Percentiles rank a stretch among this genome's conserved stretches.
phyloP scores from a whole-genome alignment of 2,329 filamentous ascomycete species.

The Fusarium sarcochroum region DNA sequence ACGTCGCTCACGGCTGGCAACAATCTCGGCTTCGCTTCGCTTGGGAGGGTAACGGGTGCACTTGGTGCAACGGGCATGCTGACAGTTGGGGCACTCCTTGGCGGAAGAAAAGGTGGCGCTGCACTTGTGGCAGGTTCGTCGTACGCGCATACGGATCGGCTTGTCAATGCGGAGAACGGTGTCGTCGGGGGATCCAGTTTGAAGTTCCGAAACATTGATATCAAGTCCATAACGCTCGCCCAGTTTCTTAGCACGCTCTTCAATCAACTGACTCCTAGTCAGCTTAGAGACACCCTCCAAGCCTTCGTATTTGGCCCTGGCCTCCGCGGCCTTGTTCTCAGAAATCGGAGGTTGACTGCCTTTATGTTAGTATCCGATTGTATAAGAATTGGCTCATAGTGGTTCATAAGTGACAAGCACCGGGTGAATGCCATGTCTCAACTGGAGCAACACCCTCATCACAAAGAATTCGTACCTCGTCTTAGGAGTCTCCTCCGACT shows the following conservation, averaged over 20 bases:
- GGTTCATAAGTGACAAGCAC: background rate
- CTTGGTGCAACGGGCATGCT: constrained; percentile 84
- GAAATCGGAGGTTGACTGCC: constrained; percentile 37
- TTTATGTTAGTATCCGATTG: constrained; percentile 17
- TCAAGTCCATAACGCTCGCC: constrained; percentile 69
- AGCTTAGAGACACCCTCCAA: constrained; percentile 57
- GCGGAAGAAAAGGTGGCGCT: constrained; percentile 79
- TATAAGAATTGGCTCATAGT: background rate
- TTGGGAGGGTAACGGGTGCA: constrained; percentile 82
- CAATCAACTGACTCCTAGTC: constrained; percentile 65
- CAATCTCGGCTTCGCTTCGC: constrained; percentile 69
- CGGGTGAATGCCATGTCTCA: background rate
- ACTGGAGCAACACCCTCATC: background rate
- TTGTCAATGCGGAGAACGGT: constrained; percentile 77
- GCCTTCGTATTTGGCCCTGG: constrained; percentile 48
- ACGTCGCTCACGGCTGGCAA: constrained; percentile 66
- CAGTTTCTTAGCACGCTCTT: constrained; percentile 69
- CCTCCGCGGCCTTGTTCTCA: constrained; percentile 43
- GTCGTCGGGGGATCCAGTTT: constrained; percentile 63
- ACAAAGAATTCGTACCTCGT: constrained; percentile 45
- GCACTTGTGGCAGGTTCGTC: constrained; percentile 86
- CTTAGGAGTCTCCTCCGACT: constrained; percentile 43
- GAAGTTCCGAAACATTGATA: constrained; percentile 68
- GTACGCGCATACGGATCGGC: constrained; percentile 82
- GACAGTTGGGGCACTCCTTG: constrained; percentile 82